Percentiles rank a stretch among this genome's conserved stretches.
Conservation (phyloP, 2,329 filamentous ascomycete genomes). For the Penicillium brevicompactum region DNA sequence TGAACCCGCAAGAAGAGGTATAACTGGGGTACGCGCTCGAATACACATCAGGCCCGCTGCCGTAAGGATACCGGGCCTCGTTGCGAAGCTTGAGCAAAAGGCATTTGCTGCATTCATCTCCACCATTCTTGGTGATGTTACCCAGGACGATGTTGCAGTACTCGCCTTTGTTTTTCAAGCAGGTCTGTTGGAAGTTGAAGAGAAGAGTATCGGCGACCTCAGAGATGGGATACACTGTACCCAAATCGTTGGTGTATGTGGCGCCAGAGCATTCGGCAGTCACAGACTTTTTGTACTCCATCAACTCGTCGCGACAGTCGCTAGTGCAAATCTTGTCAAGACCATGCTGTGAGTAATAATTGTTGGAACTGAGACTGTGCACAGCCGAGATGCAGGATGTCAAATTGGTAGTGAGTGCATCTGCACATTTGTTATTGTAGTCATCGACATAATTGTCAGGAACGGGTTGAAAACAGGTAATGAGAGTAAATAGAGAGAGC, state of each 20-base stretch:
- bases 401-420: conserved; percentile 7
- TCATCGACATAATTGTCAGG: conserved; percentile 1
- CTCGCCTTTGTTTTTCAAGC: conserved; percentile 2
- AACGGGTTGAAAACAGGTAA: background rate
- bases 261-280: background rate
- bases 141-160: conserved; percentile 7
- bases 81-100: conserved; percentile 5
- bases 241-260: conserved; percentile 5
- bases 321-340: conserved; percentile 4
- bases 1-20: conserved; percentile 23
- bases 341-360: conserved; percentile 4
- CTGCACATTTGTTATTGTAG: conserved; percentile 5
- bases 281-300: background rate
- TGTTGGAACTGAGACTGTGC: conserved; percentile 2
- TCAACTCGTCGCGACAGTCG: conserved; percentile 1
- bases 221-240: conserved; percentile 2
- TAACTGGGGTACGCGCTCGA: conserved; percentile 31
- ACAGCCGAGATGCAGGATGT: conserved; percentile 4
- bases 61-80: conserved; percentile 7
- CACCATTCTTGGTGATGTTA: conserved; percentile 6
- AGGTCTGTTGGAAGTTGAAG: conserved; percentile 7
- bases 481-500: background rate
- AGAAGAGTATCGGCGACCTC: background rate
- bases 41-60: conserved; percentile 9
- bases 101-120: conserved; percentile 6